Conservation (phyloP, 1,139 yeast species). For the Saccharomyces hybrid region DNA sequence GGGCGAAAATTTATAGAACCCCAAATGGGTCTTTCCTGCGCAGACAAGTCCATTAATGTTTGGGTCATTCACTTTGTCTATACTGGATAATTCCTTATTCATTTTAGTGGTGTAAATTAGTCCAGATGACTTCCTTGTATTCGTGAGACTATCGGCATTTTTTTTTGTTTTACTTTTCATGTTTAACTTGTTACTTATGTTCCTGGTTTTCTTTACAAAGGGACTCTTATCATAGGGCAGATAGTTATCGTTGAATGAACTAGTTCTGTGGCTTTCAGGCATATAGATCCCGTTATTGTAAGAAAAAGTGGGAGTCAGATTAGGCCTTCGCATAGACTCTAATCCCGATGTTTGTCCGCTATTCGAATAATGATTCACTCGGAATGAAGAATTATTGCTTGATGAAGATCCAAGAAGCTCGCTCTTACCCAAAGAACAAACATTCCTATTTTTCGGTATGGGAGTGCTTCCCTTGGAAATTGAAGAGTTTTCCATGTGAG, state of each 20-base stretch:
- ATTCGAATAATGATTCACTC: slow-evolving; percentile 11
- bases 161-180: not conserved
- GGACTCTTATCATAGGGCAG: not conserved
- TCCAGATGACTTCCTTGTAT: slow-evolving; percentile 16
- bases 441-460: slow-evolving; percentile 8
- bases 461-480: not conserved
- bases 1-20: slow-evolving; percentile 24
- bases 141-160: not conserved
- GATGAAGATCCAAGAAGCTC: slow-evolving; percentile 9
- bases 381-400: slow-evolving; percentile 10
- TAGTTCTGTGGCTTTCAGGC: not conserved
- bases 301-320: slow-evolving; percentile 10
- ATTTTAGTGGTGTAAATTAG: slow-evolving; percentile 14
- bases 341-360: slow-evolving; percentile 7
- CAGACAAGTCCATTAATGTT: slow-evolving; percentile 20
- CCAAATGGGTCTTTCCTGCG: slow-evolving; percentile 31
- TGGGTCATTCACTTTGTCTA: slow-evolving; percentile 29
- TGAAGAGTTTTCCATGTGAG: not conserved
- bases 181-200: not conserved
- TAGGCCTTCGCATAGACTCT: slow-evolving; percentile 10
- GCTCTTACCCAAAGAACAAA: slow-evolving; percentile 8
- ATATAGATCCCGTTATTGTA: slow-evolving; percentile 4
- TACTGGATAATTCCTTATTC: slow-evolving; percentile 27
- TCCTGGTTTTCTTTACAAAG: not conserved
- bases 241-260: slow-evolving; percentile 8